Conservation (phyloP, 306 rosid genomes). For the Dalbergia oliveri region DNA sequence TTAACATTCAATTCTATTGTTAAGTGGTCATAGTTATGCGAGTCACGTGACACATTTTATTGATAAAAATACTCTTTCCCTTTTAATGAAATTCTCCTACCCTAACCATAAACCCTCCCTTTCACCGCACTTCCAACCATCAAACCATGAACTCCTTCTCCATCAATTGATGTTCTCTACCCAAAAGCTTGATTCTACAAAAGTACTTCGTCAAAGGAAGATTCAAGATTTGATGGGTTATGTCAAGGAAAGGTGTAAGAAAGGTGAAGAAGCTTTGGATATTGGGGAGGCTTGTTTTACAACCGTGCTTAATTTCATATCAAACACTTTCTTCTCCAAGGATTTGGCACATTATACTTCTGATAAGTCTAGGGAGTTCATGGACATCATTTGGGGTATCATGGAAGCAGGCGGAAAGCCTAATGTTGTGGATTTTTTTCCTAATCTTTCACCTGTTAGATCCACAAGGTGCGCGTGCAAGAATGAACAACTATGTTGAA, state of each 20-base stretch:
- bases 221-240: neutral
- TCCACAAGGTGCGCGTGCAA: neutral
- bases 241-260: neutral
- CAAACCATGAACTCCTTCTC: too few relatives aligned
- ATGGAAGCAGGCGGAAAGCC: neutral
- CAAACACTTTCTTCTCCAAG: slow-evolving; percentile 19
- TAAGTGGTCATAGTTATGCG: too few relatives aligned
- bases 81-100: too few relatives aligned
- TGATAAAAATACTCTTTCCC: too few relatives aligned
- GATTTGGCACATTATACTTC: neutral
- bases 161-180: neutral
- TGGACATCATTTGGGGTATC: neutral
- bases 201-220: neutral
- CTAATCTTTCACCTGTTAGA: neutral
- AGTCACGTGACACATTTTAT: too few relatives aligned
- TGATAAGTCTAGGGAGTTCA: neutral
- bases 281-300: slow-evolving; percentile 24
- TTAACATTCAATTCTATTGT: too few relatives aligned
- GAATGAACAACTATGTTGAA: neutral
- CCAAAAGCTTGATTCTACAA: neutral
- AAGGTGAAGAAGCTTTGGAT: neutral
- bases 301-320: slow-evolving; percentile 26
- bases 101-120: too few relatives aligned
- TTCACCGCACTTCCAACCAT: too few relatives aligned
- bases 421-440: neutral